Base-by-base conservation (phyloP, 106 monocot genomes). In the Phalaenopsis aphrodite region DNA sequence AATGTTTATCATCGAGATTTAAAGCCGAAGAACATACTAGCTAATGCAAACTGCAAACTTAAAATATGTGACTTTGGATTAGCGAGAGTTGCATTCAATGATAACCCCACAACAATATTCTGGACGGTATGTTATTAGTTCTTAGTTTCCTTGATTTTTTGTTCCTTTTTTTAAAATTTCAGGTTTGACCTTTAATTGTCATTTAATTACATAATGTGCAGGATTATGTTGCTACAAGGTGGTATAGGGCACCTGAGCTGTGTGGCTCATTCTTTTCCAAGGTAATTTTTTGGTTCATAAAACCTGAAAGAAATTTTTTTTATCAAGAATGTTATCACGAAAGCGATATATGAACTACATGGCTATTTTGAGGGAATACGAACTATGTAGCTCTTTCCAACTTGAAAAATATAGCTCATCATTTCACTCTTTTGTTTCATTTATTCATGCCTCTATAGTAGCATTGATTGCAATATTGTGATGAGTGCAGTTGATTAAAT, bases 211-310 rank as follows among this genome's bases (percentile, higher is more conserved):
- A 19, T 48, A 15, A 18, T 21, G 42, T 75, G 37, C 87, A 95
- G 95, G 95, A 95, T 86, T 95, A 95, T 88, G 95, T 95, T 85
- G 95, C 95, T n/a, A 95, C 95, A 4, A 95, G 95, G 82, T 95
- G 95, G 95, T 95, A 95, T 78, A 86, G 95, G 76, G 95, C 95
- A 73, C 95, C 95, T 24, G 95, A 95, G 82, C 74, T 95, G 38
- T 95, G 95, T 80, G 95, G 95, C 74, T 95, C 95, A 81, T 95
- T 95, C 82, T 95, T 91, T 78, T 95, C 95, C 23, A 95, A 93
- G 89, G 95, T 95, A 85, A 45, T 56, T 12, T 61, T 42, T 76
- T 17, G 24, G 4, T 64, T 14, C 19, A 24, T 17, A 46, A 49
- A 48, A 48, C 47, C 76, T 24, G 10, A 42, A 36, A 23, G 3